Conservation (phyloP, 257 asterid species). For the Solanum chmielewskii region DNA sequence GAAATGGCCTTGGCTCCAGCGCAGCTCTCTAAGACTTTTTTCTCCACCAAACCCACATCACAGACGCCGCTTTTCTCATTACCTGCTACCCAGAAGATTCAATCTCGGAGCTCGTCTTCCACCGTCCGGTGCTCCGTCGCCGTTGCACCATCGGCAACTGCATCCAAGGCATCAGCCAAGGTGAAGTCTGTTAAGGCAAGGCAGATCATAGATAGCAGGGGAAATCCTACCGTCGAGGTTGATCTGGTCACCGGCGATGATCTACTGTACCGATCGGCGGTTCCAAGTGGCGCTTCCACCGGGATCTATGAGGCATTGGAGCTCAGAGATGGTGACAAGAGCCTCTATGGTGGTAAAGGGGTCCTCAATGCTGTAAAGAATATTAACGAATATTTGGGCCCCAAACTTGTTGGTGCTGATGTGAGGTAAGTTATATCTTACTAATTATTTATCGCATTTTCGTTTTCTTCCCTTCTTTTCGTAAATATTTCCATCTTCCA, state of each 20-base stretch:
- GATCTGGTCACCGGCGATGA: conserved; percentile 70
- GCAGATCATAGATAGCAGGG: conserved; percentile 97
- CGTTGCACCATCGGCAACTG: conserved; percentile 30
- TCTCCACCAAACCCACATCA: conserved; percentile 50
- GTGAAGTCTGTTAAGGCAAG: conserved; percentile 73
- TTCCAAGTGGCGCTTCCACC: conserved; percentile 98
- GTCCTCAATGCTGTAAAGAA: conserved; percentile 77
- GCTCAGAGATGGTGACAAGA: conserved; percentile 86
- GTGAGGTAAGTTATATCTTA: conserved; percentile 46
- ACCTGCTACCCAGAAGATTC: conserved; percentile 19
- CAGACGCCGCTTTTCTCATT: conserved; percentile 24
- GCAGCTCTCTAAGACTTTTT: conserved; percentile 44
- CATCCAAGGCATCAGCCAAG: conserved; percentile 18
- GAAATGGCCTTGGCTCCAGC: conserved; percentile 57
- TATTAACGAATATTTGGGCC: conserved; percentile 64
- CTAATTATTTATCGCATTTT: not conserved
- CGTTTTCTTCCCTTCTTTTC: not conserved
- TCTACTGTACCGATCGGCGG: conserved; percentile 76
- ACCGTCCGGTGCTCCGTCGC: conserved; percentile 51
- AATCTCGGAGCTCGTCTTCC: conserved; percentile 24
- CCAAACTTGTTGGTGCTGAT: conserved; percentile 82
- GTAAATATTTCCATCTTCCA: not conserved
- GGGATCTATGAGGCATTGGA: conserved; percentile 97
- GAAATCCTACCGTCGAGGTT: conserved; percentile 97
- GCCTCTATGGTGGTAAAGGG: conserved; percentile 87